Evolutionary conservation across 306 rosid species (phyloP), one percentile per base, ranked within the genome.

Genomic region (Dryas drummondii): DNA sequence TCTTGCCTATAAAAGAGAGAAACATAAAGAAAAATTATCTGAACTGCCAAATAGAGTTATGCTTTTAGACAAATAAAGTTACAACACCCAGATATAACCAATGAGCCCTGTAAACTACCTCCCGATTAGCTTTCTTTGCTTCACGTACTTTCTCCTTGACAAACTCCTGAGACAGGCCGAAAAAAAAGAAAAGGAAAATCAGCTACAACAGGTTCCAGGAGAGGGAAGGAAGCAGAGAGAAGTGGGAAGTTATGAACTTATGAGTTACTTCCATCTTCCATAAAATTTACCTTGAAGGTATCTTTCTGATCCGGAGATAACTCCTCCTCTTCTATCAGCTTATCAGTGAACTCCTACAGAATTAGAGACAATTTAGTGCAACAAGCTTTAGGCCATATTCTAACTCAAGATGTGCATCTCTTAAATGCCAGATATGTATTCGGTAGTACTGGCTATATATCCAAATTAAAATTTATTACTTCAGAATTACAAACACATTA

Each of bases 141-240:
- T 90, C 97, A 45, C 91, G 85, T 66, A 90, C 94, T 88, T 78
- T 90, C 83, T 88, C 96, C 86, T 78, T 90, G 64, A 92, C 87
- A 80, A 92, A 92, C 42, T 84, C 97, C 97, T 92, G 61, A 55
- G 78, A 75, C 48, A 70, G 41, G 6, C 60, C 0, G 0, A 42
- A n/a, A 26, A 76, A 7, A 65, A 42, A n/a, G n/a, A 76, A 7
- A 32, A 16, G 5, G 53, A 5, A 46, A 42, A 0, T 40, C 50
- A 9, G 42, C 9, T 9, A 58, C 16, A 57, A 60, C 67, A 47
- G 69, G 32, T 65, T 50, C 70, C 57, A 26, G 16, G 6, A 22
- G 49, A 16, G 63, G 67, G 59, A 40, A 4, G 47, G 58, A 73
- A 61, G 49, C 44, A 49, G 8, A 57, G 22, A 42, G 58, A 70